Percentiles rank a stretch among this genome's conserved stretches.
phyloP scores from a whole-genome alignment of 768 basidiomycete species.

The Ramaria sp. region DNA sequence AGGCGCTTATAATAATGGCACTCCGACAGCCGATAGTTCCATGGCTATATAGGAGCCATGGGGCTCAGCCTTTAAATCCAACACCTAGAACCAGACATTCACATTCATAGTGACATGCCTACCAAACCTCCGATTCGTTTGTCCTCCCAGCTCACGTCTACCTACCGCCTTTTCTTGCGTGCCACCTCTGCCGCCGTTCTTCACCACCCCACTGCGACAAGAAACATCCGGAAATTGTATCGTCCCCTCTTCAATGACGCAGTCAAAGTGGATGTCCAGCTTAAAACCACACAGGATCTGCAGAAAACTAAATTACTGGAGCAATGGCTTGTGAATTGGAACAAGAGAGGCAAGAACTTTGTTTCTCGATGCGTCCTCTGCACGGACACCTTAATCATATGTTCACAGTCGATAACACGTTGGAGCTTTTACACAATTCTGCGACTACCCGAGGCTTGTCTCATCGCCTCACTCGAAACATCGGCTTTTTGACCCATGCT shows the following conservation, averaged over 20 bases:
- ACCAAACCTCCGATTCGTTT: background rate
- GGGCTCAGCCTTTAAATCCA: background rate
- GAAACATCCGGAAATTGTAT: background rate
- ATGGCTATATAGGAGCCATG: background rate
- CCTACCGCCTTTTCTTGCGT: background rate
- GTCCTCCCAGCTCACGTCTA: background rate
- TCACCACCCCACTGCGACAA: background rate
- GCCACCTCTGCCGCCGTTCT: background rate
- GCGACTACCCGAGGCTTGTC: slow-evolving; percentile 51
- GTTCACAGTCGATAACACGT: slow-evolving; percentile 53
- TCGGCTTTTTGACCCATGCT: slow-evolving; percentile 28
- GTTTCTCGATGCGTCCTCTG: background rate
- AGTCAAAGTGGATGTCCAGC: background rate
- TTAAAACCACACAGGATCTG: background rate
- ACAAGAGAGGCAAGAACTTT: background rate
- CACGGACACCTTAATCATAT: background rate
- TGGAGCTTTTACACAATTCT: slow-evolving; percentile 52
- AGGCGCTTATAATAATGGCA: background rate
- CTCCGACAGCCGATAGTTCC: background rate
- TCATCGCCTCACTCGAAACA: slow-evolving; percentile 48
- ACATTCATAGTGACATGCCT: background rate
- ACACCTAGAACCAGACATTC: background rate
- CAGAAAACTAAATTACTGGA: background rate
- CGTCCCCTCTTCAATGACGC: background rate
- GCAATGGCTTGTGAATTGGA: background rate